Evolutionary conservation across 2,329 filamentous ascomycete genomes (phyloP), one percentile per base, ranked within the genome.

Genomic region (Penicillium sp.): DNA sequence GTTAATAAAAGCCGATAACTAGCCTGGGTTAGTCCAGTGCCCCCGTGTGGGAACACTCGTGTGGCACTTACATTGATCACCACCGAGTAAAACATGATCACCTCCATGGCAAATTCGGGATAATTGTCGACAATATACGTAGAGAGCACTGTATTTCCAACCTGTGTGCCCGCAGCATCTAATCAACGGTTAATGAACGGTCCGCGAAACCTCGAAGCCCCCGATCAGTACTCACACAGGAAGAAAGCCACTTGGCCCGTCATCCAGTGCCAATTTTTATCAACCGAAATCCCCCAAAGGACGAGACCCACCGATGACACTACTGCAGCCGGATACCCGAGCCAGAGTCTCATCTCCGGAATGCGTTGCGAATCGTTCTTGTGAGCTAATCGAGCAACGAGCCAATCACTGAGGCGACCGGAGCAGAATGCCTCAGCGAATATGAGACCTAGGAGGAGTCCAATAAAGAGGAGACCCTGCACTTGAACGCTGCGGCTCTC

Each of bases 1-100:
- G 24, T 53, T 53, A 31, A 53, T 47, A 47, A 47, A 53, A 3
- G 50, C 50, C 22, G 50, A 53, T 35, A 48, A 35, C 51, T 53
- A 33, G 19, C 31, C 14, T 35, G 14, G 13, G 24, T 22, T n/a
- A 22, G 41, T 44, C 21, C 8, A 8, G 2, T 44, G 9, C 5
- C 19, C 21, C 11, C 41, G 14, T 44, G 22, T 14, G 9, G 11
- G 26, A 44, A 14, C 19, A 22, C 22, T 5, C 5, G 41, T 26
- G 41, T 10, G 39, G 11, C n/a, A 44, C 41, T 44, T 16, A 44
- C 41, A 44, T 44, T 44, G 13, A 44, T 44, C 7, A 44, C 41
- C 13, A 44, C 41, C 19, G 41, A 44, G 11, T 44, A 44, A 24
- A 44, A 44, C 41, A 44, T 44, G 21, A 44, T 44, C n/a, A 44